These are phyloP conservation scores for Pichia sp. DNA, from an alignment of 1,139 yeast species.

Conservation along the genomic window DNA sequence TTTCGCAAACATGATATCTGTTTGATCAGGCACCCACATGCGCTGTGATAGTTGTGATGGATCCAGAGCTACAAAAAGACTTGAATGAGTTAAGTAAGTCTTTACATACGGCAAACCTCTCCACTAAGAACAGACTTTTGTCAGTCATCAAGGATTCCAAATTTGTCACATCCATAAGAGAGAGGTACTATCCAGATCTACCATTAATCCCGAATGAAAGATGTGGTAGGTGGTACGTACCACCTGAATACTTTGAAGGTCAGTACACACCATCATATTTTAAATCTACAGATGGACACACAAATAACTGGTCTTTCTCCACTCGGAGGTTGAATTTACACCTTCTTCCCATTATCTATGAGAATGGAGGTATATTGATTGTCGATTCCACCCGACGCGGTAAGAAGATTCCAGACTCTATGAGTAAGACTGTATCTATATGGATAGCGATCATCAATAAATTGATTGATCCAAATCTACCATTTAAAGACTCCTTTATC, in stretches of 20 bases:
- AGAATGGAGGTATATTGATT: constrained; percentile 44
- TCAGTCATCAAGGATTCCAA: constrained; percentile 58
- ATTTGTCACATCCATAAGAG: constrained; percentile 28
- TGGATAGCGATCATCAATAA: constrained; percentile 82
- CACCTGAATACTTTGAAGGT: constrained; percentile 33
- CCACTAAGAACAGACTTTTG: constrained; percentile 56
- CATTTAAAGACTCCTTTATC: constrained; percentile 29
- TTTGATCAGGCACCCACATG: not conserved
- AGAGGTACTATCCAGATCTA: constrained; percentile 23
- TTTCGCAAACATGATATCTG: not conserved
- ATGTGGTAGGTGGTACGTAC: constrained; percentile 83
- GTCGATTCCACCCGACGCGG: constrained; percentile 86
- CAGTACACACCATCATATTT: constrained; percentile 48
- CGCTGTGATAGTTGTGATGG: constrained; percentile 10
- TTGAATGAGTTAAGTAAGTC: constrained; percentile 9
- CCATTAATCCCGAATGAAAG: constrained; percentile 71
- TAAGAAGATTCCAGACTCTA: constrained; percentile 77
- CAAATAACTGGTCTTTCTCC: constrained; percentile 72
- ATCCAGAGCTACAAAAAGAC: constrained; percentile 16
- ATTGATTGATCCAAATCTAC: constrained; percentile 33
- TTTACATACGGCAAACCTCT: constrained; percentile 18
- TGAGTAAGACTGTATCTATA: constrained; percentile 79
- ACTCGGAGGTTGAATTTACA: constrained; percentile 68
- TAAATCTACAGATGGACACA: constrained; percentile 90
- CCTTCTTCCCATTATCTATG: constrained; percentile 41